Evolutionary conservation across 163 green algal genomes (phyloP), one percentile per base, ranked within the genome.

Genomic region (Scenedesmus sp.): DNA sequence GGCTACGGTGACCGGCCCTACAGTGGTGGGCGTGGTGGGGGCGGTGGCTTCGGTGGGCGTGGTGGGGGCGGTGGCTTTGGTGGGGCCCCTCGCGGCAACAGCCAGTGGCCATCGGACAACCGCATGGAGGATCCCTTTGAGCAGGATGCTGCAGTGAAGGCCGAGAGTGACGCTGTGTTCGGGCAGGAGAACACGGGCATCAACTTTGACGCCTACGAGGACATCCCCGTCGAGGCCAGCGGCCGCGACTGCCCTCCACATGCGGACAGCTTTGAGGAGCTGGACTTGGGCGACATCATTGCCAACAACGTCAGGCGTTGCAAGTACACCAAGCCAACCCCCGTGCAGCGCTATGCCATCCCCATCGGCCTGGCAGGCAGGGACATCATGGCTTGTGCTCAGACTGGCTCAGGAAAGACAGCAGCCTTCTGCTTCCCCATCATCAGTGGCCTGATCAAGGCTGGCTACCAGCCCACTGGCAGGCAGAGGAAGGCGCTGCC

Each of bases 351-450:
- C 73, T 98, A 99, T 93, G 97, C 98, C 16, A 99, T 99, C 88
- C 98, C 98, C 24, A 99, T 99, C 90, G 98, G 97, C 16, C 87
- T 99, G 65, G 95, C 94, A 15, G 95, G 96, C 35, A 94, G 98
- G n/a, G 98, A 99, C 92, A 95, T 99, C 37, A 99, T 99, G 98
- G 98, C 98, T 2, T 99, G 98, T 92, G 98, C 98, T 0, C 96
- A 98, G 94, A 98, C 95, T 24, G 97, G 96, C 24, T 97, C 96
- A 0, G 96, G 96, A 82, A 98, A 98, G 93, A 99, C 97, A 10
- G 98, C 98, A 37, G 98, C 97, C 43, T 99, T 99, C 94, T 99
- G 97, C 95, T 99, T 99, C 94, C 98, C 98, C 61, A 99, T 99
- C 89, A 99, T 99, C 85, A 94, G 94, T 40, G 85, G 85, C 80